Evolutionary conservation across 2,329 filamentous ascomycete species (phyloP), one percentile per base, ranked within the genome.

Genomic region (Colletotrichum sp.): DNA sequence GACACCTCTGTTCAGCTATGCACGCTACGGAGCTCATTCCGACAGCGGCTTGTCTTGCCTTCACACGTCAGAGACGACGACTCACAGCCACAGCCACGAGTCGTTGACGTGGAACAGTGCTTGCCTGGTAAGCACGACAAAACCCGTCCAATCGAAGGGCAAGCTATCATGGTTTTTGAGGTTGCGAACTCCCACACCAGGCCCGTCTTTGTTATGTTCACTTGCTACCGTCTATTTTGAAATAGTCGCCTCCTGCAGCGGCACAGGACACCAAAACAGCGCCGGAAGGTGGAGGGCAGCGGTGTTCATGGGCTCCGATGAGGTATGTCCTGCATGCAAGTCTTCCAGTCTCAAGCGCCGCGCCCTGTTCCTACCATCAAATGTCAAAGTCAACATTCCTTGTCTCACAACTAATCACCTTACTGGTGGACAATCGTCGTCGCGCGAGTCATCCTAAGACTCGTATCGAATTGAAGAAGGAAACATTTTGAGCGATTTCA

Each of bases 61-160:
- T 52, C 44, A 59, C 24, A 59, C 21, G 55, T 59, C 55, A 59
- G n/a, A 30, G 55, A n/a, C 9, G 55, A 9, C 49, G 32, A n/a
- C 32, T 69, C 32, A 36, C 66, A 69, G 12, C 34, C 34, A 44
- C 24, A n/a, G 55, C 67, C 52, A 69, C 36, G 67, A 49, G 67
- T 62, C 13, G 65, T 34, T 44, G 26, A 62, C 21, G 30, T 26
- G 30, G 36, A 36, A 21, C 30, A 24, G 39, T 49, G 32, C 28
- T 24, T 34, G 57, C 44, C 3, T 34, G 26, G 63, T 72, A 67
- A 73, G 73, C 73, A 63, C 63, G 63, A 72, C 73, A 72, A 76
- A 64, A 64, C 28, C 8, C 4, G 52, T n/a, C 62, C 34, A 24
- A 36, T 52, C 44, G 44, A 52, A 21, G 6, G 10, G 44, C n/a